A percentile compares a stretch with the other conserved stretches of the same genome.
Conservation (phyloP, 2,329 filamentous ascomycete genomes). For the Fusarium metavorans region DNA sequence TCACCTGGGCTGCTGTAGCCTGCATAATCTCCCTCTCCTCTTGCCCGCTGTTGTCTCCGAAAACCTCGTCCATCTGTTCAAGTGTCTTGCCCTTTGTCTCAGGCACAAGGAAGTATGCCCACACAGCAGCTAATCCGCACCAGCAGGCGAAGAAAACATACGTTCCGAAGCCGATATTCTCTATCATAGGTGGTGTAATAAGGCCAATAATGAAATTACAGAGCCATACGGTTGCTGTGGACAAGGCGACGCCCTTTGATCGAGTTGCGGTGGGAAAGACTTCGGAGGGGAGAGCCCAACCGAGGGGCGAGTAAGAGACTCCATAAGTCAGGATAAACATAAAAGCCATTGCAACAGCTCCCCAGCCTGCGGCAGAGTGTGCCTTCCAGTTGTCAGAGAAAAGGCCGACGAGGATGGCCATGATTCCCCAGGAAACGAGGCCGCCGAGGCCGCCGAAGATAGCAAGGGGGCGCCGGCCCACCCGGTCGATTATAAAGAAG, state of each 20-base stretch:
- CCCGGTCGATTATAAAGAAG: constrained; percentile 26
- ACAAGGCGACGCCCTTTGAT: constrained; percentile 58
- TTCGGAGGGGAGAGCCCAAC: constrained; percentile 58
- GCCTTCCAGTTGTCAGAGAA: constrained; percentile 26
- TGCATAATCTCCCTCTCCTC: constrained; percentile 23
- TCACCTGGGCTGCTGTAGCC: neutral
- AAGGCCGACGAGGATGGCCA: constrained; percentile 62
- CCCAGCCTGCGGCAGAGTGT: constrained; percentile 65
- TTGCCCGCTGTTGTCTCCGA: constrained; percentile 52
- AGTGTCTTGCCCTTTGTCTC: constrained; percentile 79
- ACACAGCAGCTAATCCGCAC: constrained; percentile 59
- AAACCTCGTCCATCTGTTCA: constrained; percentile 81
- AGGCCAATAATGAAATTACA: neutral
- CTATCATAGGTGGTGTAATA: neutral
- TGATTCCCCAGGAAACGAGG: constrained; percentile 58
- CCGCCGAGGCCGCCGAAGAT: constrained; percentile 54
- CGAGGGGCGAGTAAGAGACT: constrained; percentile 53
- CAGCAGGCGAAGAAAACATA: constrained; percentile 75
- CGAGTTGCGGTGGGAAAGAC: constrained; percentile 53
- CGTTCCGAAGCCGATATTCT: neutral
- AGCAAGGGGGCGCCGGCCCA: constrained; percentile 46
- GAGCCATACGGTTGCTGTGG: neutral
- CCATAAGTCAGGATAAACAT: constrained; percentile 60
- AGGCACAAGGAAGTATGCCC: constrained; percentile 72
- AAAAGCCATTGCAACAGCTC: constrained; percentile 69